phyloP scores from a whole-genome alignment of 805 yeast genomes.

The Cyberlindnera mrakii region DNA sequence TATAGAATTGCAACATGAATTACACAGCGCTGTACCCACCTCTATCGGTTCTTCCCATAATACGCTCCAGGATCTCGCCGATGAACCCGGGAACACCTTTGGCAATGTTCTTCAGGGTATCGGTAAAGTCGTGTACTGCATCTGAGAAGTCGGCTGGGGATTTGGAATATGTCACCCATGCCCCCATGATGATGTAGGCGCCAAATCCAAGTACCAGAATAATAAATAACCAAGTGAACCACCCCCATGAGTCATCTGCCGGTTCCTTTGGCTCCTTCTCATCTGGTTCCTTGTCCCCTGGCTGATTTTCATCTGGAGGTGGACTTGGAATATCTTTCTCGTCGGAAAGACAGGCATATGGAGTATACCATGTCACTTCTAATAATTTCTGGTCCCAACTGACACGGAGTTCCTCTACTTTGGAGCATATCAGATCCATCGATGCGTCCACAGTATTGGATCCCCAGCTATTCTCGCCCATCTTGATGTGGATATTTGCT shows the following conservation, averaged over 20 bases:
- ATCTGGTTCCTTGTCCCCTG: constrained; percentile 25
- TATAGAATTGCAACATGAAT: not conserved
- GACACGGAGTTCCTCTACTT: constrained; percentile 26
- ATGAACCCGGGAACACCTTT: constrained; percentile 59
- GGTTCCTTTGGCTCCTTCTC: constrained; percentile 13
- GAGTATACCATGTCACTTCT: constrained; percentile 30
- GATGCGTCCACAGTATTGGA: constrained; percentile 41
- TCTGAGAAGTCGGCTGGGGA: constrained; percentile 65
- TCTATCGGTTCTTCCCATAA: constrained; percentile 60
- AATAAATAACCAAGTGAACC: constrained; percentile 79
- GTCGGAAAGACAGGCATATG: constrained; percentile 36
- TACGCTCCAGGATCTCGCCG: constrained; percentile 59
- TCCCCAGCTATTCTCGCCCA: constrained; percentile 70
- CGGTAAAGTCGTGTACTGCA: constrained; percentile 66
- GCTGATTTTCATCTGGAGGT: constrained; percentile 8
- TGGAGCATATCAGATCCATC: constrained; percentile 43
- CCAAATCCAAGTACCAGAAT: constrained; percentile 63
- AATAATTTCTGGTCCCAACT: constrained; percentile 21
- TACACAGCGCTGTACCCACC: constrained; percentile 94
- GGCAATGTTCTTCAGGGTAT: constrained; percentile 52
- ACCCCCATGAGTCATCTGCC: constrained; percentile 52
- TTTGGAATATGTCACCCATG: constrained; percentile 70
- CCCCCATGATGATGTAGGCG: constrained; percentile 65
- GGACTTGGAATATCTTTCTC: constrained; percentile 24
- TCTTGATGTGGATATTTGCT: constrained; percentile 30